A percentile compares a stretch with the other conserved stretches of the same genome.
These are phyloP conservation scores for Penicillium alfredii DNA, from an alignment of 495 filamentous ascomycete genomes.

Conservation along the genomic window DNA sequence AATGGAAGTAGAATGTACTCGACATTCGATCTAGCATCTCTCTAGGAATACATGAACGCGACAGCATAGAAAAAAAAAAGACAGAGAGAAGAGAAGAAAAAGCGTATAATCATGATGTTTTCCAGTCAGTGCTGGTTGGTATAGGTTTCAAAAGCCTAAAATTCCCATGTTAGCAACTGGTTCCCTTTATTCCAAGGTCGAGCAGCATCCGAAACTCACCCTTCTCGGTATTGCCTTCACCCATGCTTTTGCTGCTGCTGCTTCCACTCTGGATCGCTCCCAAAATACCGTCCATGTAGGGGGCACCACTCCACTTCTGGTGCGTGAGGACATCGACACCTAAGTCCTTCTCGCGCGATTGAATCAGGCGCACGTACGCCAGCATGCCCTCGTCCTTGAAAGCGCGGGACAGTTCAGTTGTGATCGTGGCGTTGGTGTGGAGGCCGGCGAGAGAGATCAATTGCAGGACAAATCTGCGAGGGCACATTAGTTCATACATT, in stretches of 20 bases:
- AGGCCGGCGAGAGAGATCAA: constrained; percentile 86
- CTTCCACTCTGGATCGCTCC: constrained; percentile 90
- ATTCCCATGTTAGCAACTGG: no score
- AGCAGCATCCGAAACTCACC: constrained; percentile 38
- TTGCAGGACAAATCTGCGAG: constrained; percentile 75
- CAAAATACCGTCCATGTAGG: constrained; percentile 88
- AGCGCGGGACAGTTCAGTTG: constrained; percentile 68
- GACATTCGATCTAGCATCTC: no score
- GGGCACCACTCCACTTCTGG: constrained; percentile 95
- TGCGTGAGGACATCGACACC: constrained; percentile 94
- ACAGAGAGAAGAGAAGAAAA: no score
- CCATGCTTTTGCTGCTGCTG: constrained; percentile 75
- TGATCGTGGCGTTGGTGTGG: constrained; percentile 83
- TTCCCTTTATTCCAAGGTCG: no score
- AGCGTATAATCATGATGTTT: no score
- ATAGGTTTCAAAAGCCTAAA: neutral
- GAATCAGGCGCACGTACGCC: constrained; percentile 88
- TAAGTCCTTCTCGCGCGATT: constrained; percentile 82
- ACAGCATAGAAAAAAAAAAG: no score
- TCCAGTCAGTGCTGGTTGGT: no score
- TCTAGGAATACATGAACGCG: no score
- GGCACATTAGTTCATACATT: constrained; percentile 6
- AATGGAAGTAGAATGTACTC: no score
- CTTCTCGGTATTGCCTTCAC: constrained; percentile 71
- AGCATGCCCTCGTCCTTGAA: constrained; percentile 93